Evolutionary conservation across 2,329 filamentous ascomycete species (phyloP).

Genomic region (Xylariaceae sp.): DNA sequence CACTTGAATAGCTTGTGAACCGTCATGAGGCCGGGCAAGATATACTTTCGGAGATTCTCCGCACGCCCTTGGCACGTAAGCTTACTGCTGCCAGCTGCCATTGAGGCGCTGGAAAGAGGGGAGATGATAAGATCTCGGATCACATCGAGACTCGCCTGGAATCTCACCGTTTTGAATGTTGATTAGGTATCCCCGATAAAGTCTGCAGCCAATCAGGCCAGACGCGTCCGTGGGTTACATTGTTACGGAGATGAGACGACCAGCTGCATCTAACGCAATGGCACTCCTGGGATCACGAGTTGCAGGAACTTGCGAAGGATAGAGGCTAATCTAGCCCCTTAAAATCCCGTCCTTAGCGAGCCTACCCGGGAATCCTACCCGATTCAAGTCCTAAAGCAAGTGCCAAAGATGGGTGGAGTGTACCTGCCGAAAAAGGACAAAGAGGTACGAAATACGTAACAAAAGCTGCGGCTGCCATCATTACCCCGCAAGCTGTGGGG

Average conservation of each 20-base stretch:
- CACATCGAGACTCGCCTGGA: too few species aligned
- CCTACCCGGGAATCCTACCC: neutral
- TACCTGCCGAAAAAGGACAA: neutral
- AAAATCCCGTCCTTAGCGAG: neutral
- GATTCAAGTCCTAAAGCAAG: neutral
- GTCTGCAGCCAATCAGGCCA: too few species aligned
- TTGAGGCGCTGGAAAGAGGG: too few species aligned
- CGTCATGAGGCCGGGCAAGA: neutral
- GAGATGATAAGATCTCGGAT: too few species aligned
- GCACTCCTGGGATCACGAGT: neutral
- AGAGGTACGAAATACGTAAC: neutral
- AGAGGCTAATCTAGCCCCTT: neutral
- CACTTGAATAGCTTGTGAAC: neutral
- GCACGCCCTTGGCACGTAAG: too few species aligned
- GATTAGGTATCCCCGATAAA: too few species aligned
- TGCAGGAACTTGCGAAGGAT: neutral
- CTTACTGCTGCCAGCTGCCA: too few species aligned
- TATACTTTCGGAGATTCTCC: too few species aligned
- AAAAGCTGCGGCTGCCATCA: neutral
- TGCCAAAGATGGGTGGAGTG: neutral
- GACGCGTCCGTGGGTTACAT: too few species aligned
- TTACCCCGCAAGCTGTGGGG: neutral
- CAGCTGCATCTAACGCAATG: neutral
- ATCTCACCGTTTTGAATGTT: too few species aligned
- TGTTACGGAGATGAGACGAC: neutral